These are phyloP conservation scores for Exobasidium cylindrosporum DNA, from an alignment of 1,284 basidiomycete genomes.

Conservation along the genomic window DNA sequence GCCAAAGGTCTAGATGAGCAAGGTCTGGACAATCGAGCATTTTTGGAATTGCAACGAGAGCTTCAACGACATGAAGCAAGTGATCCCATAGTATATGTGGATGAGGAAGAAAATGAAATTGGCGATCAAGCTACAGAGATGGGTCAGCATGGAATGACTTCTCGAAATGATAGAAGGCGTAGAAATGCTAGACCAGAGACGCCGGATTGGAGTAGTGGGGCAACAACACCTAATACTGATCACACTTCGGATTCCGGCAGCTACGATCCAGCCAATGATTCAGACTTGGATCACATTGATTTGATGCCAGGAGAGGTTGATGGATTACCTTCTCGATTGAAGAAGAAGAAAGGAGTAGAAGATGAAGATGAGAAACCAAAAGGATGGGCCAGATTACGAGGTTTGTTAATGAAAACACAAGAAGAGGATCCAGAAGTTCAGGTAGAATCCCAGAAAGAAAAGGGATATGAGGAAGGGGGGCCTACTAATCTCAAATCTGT, in stretches of 20 bases:
- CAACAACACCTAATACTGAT: conserved; percentile 39
- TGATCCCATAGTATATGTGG: not conserved
- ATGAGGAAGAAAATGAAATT: conserved; percentile 2
- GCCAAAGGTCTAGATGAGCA: conserved; percentile 45
- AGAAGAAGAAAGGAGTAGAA: conserved; percentile 16
- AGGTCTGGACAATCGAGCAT: conserved; percentile 43
- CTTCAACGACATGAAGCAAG: conserved; percentile 34
- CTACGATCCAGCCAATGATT: conserved; percentile 48
- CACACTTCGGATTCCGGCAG: conserved; percentile 32
- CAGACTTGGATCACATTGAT: conserved; percentile 50
- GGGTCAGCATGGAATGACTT: conserved; percentile 14
- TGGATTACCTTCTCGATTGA: conserved; percentile 40
- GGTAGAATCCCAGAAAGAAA: conserved; percentile 18
- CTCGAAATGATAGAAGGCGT: conserved; percentile 1
- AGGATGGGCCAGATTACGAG: conserved; percentile 47
- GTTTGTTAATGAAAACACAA: conserved; percentile 24
- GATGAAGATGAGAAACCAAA: conserved; percentile 28
- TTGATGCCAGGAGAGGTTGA: conserved; percentile 51
- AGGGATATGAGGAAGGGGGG: conserved; percentile 31
- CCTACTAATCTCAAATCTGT: conserved; percentile 53
- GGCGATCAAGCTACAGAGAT: conserved; percentile 10
- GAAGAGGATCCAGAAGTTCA: conserved; percentile 23
- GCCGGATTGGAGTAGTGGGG: conserved; percentile 22
- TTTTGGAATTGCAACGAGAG: conserved; percentile 44
- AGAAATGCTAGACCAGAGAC: conserved; percentile 11